Base-by-base conservation (phyloP, 2,329 filamentous ascomycete species). In the Claviceps sp. region DNA sequence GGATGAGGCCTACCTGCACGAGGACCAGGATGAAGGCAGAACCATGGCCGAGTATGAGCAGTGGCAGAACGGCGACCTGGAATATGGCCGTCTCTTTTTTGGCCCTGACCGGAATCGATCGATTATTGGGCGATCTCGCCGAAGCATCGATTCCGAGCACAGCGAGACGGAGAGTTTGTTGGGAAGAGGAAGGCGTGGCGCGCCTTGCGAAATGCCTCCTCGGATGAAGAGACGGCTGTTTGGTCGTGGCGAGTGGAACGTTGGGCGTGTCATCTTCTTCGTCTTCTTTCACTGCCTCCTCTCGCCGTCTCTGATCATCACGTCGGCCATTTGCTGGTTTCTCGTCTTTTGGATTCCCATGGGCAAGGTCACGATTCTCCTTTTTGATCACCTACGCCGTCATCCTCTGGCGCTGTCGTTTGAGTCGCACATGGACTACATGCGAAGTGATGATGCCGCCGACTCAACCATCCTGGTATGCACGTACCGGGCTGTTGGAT, bases 41-140 rank as follows among this genome's bases (percentile, higher is more conserved):
- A 97, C 90, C 70, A 96, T 98, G 63, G 94, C 88, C 61, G 93
- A 98, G 71, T 98, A 98, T 65, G 93, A 98, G 67, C 89, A 95
- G 69, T 98, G 93, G 93, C 93, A 98, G 70, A 96, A 83, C 63
- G 93, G 93, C 49, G 93, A 98, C 63, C 78, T 98, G 37, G 93
- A 98, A 67, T 89, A 97, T 65, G 93, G 93, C 3, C 81, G 91
- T 37, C 78, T 98, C 2, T 97, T 98, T 72, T 98, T 98, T 65
- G 94, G 93, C 0, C 93, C 93, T 3, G 81, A 81, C 51, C 72
- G 79, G 55, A 83, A 77, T 59, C 81, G 86, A 50, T 94, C 89
- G 6, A 82, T 97, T 50, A 75, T 96, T 43, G 93, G 91, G 22
- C 84, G 88, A 46, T 86, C 89, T 55, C 81, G 93, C 62, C 83